Percentiles rank a stretch among this genome's conserved stretches.
Evolutionary conservation across 2,329 filamentous ascomycete species (phyloP).

Genomic region (Coniochaeta sp.): DNA sequence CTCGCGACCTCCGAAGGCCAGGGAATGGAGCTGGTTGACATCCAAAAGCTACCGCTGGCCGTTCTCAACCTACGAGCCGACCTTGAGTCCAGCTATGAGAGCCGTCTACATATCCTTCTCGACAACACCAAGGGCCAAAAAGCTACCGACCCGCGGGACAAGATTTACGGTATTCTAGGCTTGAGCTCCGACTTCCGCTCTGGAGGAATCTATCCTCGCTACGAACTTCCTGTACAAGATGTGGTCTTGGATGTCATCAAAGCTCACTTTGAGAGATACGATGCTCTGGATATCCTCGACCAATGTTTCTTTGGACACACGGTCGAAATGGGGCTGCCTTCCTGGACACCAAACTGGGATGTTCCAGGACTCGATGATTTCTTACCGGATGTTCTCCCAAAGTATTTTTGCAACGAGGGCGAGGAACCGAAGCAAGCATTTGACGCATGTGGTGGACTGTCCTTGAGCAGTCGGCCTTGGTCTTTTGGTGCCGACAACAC

Average conservation of each 20-base stretch:
- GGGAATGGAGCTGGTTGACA: background rate
- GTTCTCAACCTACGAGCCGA: background rate
- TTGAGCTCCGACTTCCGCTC: background rate
- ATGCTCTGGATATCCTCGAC: background rate
- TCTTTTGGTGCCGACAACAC: background rate
- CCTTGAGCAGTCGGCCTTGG: background rate
- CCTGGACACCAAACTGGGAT: background rate
- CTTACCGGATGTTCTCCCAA: background rate
- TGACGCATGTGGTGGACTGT: background rate
- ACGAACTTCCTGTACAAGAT: constrained; percentile 8
- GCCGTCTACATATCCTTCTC: background rate
- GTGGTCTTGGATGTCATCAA: constrained; percentile 13
- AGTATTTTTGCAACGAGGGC: background rate
- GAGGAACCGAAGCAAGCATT: background rate
- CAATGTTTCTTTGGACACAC: background rate
- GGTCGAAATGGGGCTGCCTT: background rate
- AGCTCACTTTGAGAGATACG: background rate
- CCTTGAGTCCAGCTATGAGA: background rate
- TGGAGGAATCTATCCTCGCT: background rate
- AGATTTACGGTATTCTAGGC: background rate
- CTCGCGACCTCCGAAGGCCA: background rate
- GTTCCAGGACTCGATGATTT: background rate
- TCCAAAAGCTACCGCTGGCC: background rate
- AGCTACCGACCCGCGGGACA: background rate
- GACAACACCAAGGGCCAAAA: background rate